phyloP scores from a whole-genome alignment of 495 filamentous ascomycete genomes.

The Staphylotrichum tortipilum region DNA sequence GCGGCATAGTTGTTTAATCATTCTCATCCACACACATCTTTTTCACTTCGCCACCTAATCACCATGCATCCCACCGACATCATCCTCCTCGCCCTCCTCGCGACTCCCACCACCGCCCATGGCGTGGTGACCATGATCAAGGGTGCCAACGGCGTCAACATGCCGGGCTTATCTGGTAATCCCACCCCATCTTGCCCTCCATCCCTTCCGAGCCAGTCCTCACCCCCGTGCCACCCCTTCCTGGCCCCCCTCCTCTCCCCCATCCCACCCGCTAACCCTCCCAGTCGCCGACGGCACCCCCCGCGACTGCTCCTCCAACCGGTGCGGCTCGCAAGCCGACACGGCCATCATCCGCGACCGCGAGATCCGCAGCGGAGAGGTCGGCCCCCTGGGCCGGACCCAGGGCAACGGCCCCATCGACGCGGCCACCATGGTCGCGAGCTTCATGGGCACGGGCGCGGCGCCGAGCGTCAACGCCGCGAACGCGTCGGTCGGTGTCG shows the following conservation, averaged over 20 bases:
- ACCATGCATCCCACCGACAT: slow-evolving; percentile 26
- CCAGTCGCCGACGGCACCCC: slow-evolving; percentile 50
- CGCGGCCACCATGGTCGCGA: slow-evolving; percentile 33
- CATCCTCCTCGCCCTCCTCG: slow-evolving; percentile 22
- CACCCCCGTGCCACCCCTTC: too few species aligned
- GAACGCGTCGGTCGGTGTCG: slow-evolving; percentile 23
- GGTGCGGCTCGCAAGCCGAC: slow-evolving; percentile 43
- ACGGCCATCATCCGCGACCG: slow-evolving; percentile 47
- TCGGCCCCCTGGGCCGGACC: slow-evolving; percentile 49
- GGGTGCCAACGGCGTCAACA: slow-evolving; percentile 46
- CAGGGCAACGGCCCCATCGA: slow-evolving; percentile 48
- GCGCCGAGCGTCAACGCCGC: slow-evolving; percentile 31
- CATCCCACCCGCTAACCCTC: neutral
- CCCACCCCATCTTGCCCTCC: neutral
- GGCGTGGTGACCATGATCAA: slow-evolving; percentile 43
- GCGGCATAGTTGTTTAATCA: neutral
- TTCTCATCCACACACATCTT: neutral
- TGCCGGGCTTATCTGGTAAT: slow-evolving; percentile 45
- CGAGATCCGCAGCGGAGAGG: slow-evolving; percentile 35
- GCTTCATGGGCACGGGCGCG: slow-evolving; percentile 35
- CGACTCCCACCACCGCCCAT: slow-evolving; percentile 28
- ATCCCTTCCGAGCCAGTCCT: neutral
- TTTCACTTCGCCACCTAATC: neutral
- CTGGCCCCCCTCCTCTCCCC: neutral
- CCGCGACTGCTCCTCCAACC: slow-evolving; percentile 44